A percentile compares a stretch with the other conserved stretches of the same genome.
Evolutionary conservation across 371 early-diverging fungal species (phyloP).

Genomic region (Catenaria anguillulae): DNA sequence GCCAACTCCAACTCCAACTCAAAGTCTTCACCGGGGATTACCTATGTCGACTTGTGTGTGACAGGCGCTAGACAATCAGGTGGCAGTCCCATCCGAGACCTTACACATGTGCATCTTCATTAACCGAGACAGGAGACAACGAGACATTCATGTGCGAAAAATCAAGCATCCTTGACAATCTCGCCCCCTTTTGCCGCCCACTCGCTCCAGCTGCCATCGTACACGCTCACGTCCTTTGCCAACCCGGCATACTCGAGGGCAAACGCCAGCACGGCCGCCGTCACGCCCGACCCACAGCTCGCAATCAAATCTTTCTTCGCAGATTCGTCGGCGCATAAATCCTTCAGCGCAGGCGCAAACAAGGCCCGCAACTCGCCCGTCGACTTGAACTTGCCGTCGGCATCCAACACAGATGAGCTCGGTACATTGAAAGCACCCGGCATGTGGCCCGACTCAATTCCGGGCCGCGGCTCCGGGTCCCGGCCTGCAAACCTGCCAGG

Average conservation of each 20-base stretch:
- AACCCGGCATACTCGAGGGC: slow-evolving; percentile 49
- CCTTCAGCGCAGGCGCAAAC: slow-evolving; percentile 27
- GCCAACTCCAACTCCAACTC: too few species aligned
- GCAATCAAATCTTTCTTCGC: slow-evolving; percentile 37
- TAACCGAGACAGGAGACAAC: too few species aligned
- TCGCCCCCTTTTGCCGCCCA: too few species aligned
- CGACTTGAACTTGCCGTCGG: slow-evolving; percentile 14
- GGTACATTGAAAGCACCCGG: slow-evolving; percentile 59
- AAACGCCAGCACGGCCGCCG: slow-evolving; percentile 55
- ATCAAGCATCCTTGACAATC: too few species aligned
- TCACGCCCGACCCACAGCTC: slow-evolving; percentile 64
- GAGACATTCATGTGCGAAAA: too few species aligned
- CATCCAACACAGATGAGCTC: slow-evolving; percentile 37
- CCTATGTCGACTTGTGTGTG: too few species aligned
- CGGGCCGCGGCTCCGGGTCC: slow-evolving; percentile 68
- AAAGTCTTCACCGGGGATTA: too few species aligned
- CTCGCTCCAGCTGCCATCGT: slow-evolving; percentile 76
- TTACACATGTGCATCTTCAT: too few species aligned
- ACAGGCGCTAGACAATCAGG: too few species aligned
- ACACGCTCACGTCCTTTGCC: slow-evolving; percentile 42
- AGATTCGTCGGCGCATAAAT: slow-evolving; percentile 14
- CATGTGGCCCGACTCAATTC: slow-evolving; percentile 74
- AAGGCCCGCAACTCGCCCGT: slow-evolving; percentile 29
- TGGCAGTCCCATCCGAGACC: too few species aligned
- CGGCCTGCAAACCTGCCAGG: slow-evolving; percentile 16